These are phyloP conservation scores for Acanthamoeba culbertsoni DNA, from an alignment of 208 protist species.

Conservation along the genomic window DNA sequence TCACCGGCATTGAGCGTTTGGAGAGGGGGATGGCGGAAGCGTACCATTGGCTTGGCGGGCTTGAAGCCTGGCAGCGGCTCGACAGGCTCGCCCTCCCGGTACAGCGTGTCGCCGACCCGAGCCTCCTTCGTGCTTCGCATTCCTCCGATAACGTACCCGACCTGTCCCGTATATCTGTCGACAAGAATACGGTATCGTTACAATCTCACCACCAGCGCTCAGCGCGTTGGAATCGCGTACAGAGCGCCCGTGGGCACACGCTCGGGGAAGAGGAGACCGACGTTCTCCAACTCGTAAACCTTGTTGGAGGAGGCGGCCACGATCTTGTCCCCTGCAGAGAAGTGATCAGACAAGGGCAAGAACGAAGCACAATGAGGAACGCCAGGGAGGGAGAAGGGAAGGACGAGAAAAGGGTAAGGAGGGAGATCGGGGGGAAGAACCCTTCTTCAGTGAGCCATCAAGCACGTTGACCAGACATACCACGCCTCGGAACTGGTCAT, in stretches of 20 bases:
- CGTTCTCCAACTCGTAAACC: slow-evolving; percentile 87
- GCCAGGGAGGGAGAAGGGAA: not conserved
- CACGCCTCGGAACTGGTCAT: slow-evolving; percentile 90
- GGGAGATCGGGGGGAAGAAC: slow-evolving; percentile 5
- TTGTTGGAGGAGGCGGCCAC: slow-evolving; percentile 28
- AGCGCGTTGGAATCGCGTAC: not conserved
- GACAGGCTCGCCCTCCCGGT: slow-evolving; percentile 71
- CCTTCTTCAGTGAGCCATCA: slow-evolving; percentile 89
- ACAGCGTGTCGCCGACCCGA: slow-evolving; percentile 94
- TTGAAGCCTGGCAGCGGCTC: slow-evolving; percentile 81
- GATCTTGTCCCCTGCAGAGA: slow-evolving; percentile 71
- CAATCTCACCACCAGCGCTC: not conserved
- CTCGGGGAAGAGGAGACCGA: slow-evolving; percentile 95
- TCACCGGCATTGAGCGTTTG: not conserved
- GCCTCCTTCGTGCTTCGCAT: slow-evolving; percentile 89
- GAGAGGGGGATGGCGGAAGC: not conserved
- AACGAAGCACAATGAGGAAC: not conserved
- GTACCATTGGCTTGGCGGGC: slow-evolving; percentile 77
- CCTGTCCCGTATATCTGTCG: slow-evolving; percentile 89
- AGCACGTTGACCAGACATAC: slow-evolving; percentile 83
- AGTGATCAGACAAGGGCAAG: not conserved
- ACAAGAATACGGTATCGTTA: too few relatives aligned
- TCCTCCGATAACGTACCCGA: slow-evolving; percentile 93
- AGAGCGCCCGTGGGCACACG: slow-evolving; percentile 83
- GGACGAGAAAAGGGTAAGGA: not conserved